Evolutionary conservation across 1,284 basidiomycete genomes (phyloP), one percentile per base, ranked within the genome.

Genomic region (Porogramme epimiltina): DNA sequence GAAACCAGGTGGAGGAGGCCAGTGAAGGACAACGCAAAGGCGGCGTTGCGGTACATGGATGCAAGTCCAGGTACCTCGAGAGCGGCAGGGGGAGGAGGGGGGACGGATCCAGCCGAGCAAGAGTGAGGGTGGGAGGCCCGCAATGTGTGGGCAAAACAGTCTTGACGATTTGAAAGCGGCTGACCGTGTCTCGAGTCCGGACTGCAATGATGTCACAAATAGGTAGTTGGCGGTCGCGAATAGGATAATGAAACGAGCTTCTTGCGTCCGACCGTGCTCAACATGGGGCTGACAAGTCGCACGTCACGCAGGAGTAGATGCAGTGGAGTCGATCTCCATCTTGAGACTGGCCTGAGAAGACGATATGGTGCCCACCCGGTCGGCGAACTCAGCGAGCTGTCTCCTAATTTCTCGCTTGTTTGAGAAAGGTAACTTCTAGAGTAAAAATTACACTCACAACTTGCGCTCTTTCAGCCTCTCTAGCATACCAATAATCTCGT

Each of bases 401-500:
- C 69, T 64, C 51, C 74, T 78, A n/a, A n/a, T n/a, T n/a, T n/a
- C n/a, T n/a, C n/a, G n/a, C n/a, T n/a, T n/a, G n/a, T n/a, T n/a
- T 8, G 28, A 31, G 13, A 8, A 31, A 13, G 16, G 22, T 11
- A 40, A 31, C 4, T 3, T 20, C 4, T 3, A 26, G 10, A 26
- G 11, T 25, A 0, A 24, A 42, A 28, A 2, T 36, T 24, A 62
- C 73, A 38, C 49, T n/a, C n/a, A 86, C 86, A 73, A 70, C 68
- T 86, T 89, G 41, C 79, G 75, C 51, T 82, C 76, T 55, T 77
- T 75, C 48, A 89, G 57, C 23, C 68, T 72, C 59, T 82, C 78
- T 15, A 89, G 68, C 81, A 88, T 84, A 36, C 68, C 68, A 42
- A 88, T 82, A 3, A 89, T 74, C 37, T 84, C 80, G 54, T 84